Evolutionary conservation across 2,329 filamentous ascomycete genomes (phyloP).

Genomic region (Neofusicoccum kwambonambiense): DNA sequence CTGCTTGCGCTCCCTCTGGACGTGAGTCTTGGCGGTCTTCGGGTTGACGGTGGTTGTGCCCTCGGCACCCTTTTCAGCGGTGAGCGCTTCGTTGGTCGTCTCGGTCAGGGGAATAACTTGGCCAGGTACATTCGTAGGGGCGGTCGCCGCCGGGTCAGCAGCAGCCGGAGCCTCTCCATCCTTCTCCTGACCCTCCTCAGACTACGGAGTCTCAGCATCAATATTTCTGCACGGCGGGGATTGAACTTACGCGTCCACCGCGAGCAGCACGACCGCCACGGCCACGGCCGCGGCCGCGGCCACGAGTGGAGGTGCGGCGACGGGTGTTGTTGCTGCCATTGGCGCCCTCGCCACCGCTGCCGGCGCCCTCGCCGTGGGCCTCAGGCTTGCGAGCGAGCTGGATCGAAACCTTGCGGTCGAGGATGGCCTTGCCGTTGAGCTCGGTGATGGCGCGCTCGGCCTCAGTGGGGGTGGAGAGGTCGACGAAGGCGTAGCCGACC

Average conservation of each 20-base stretch:
- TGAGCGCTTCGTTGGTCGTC: constrained; percentile 54
- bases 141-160: constrained; percentile 43
- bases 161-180: constrained; percentile 50
- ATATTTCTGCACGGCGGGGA: constrained; percentile 32
- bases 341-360: constrained; percentile 70
- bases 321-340: constrained; percentile 57
- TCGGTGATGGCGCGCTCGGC: constrained; percentile 93
- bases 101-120: constrained; percentile 51
- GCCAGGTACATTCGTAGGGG: constrained; percentile 52
- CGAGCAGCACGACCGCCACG: constrained; percentile 60
- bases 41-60: constrained; percentile 42
- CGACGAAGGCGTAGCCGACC: constrained; percentile 98
- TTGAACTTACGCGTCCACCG: constrained; percentile 67
- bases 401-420: constrained; percentile 98
- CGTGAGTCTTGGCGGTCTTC: constrained; percentile 47
- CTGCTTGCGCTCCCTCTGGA: constrained; percentile 65
- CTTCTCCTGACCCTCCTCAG: constrained; percentile 25
- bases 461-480: constrained; percentile 90
- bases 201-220: not conserved
- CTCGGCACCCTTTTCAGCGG: constrained; percentile 52
- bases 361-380: constrained; percentile 69
- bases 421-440: constrained; percentile 95
- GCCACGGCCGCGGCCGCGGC: constrained; percentile 57
- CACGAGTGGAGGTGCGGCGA: constrained; percentile 56
- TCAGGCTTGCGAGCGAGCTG: constrained; percentile 98